Evolutionary conservation across 2,329 filamentous ascomycete species (phyloP).

Genomic region (Chaetoscypha palmicola): DNA sequence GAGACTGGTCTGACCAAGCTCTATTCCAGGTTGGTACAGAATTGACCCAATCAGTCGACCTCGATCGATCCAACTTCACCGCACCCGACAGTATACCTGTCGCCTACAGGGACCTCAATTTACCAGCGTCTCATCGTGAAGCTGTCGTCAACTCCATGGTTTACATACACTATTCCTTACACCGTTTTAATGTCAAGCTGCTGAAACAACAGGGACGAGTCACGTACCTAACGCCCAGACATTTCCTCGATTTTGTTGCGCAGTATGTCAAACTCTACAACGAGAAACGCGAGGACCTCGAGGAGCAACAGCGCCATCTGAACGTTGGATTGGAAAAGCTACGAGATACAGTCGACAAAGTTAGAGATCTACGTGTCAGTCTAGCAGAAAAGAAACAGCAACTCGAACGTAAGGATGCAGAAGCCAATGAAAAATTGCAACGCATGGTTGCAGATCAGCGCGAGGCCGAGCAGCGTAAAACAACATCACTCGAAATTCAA

Average conservation of each 20-base stretch:
- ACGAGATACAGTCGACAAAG: constrained; percentile 93
- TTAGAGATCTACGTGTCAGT: constrained; percentile 82
- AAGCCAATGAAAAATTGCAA: constrained; percentile 95
- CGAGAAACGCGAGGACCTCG: constrained; percentile 95
- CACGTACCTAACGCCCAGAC: constrained; percentile 89
- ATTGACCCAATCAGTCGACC: constrained; percentile 89
- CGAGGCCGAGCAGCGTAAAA: constrained; percentile 87
- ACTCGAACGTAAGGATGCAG: constrained; percentile 85
- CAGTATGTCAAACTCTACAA: constrained; percentile 97
- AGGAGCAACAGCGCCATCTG: constrained; percentile 96
- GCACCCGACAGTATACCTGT: constrained; percentile 90
- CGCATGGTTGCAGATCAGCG: constrained; percentile 95
- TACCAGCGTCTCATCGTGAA: constrained; percentile 86
- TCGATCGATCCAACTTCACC: constrained; percentile 78
- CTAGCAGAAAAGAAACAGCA: constrained; percentile 92
- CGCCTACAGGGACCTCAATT: constrained; percentile 74
- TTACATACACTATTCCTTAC: constrained; percentile 92
- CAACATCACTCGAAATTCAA: constrained; percentile 82
- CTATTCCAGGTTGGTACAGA: constrained; percentile 96
- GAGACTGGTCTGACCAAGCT: constrained; percentile 98
- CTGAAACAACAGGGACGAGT: constrained; percentile 86
- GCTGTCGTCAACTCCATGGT: constrained; percentile 98
- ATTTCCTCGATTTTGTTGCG: constrained; percentile 96
- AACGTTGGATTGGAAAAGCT: constrained; percentile 98
- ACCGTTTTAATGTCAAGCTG: constrained; percentile 80